phyloP scores from a whole-genome alignment of 108 stramenopile species.

The Schizochytrium sp. region DNA sequence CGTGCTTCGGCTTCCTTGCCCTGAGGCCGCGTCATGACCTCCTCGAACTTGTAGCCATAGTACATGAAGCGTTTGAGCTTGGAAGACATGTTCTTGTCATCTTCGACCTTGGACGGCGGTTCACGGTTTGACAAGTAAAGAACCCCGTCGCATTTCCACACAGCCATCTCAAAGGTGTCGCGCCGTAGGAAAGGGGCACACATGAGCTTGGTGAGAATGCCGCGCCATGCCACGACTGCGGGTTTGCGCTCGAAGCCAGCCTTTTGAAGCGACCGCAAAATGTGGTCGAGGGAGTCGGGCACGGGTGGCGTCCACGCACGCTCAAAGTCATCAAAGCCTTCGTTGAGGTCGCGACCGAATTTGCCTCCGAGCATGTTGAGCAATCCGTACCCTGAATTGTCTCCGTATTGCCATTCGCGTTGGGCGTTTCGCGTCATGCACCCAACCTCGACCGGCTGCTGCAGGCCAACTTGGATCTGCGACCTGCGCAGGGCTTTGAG shows the following conservation, averaged over 20 bases:
- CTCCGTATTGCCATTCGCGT: background rate
- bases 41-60: conserved; percentile 22
- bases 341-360: background rate
- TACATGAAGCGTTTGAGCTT: background rate
- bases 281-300: background rate
- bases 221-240: background rate
- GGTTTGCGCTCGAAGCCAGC: background rate
- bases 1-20: background rate
- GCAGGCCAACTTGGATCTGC: background rate
- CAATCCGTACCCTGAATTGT: background rate
- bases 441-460: background rate
- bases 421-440: background rate
- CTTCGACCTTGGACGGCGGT: background rate
- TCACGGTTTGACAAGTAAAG: background rate
- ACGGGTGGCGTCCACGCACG: background rate
- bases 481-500: too few relatives aligned
- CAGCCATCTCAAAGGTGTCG: background rate
- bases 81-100: background rate
- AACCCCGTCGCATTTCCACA: background rate
- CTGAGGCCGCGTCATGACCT: background rate
- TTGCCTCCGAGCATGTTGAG: background rate
- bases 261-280: background rate
- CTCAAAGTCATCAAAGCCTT: background rate
- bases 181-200: background rate
- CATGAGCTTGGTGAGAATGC: background rate